Evolutionary conservation across 1,284 basidiomycete genomes (phyloP), one percentile per base, ranked within the genome.

Genomic region (Puccinia coronata): DNA sequence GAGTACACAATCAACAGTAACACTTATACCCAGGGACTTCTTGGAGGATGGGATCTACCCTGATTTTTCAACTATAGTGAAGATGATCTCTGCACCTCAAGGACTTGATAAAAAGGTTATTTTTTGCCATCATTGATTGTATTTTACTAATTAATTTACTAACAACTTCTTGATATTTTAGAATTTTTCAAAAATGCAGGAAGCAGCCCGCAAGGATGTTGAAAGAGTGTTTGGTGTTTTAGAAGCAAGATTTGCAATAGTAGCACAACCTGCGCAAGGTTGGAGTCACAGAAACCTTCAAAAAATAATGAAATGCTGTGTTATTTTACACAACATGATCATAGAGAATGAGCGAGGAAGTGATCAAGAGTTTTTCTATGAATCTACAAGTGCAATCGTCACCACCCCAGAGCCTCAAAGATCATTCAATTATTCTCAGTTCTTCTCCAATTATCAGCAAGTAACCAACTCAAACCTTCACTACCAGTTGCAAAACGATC

Each of bases 151-250:
- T 71, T 25, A n/a, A n/a, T 23, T 47, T 12, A 28, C 14, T 63
- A 5, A 4, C 31, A 20, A 20, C n/a, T 5, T 34, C 31, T 63
- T 63, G n/a, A 20, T 63, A 34, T 11, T 63, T 39, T 63, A 11
- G 61, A 6, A 67, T 36, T 73, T 73, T 73, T 23, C 49, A 8
- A 8, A 57, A 36, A 34, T 31, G 14, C 71, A 73, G n/a, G 71
- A 73, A n/a, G 43, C 51, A 14, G 23, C 28, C 12, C 25, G 49
- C 9, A 73, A 73, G n/a, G 71, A 55, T 41, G 71, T 73, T 14
- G 51, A 73, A 36, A 2, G 28, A 18, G 49, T 51, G 11, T 73
- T 73, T 73, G 71, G 49, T 6, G 71, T 73, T 8, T n/a, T 73
- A 12, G 49, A 57, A 73, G 43, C 31, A 25, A n/a, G 71, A 36